Percentiles rank a stretch among this genome's conserved stretches.
phyloP scores from a whole-genome alignment of 345 rosid genomes.

The Pelargonium nanum region DNA sequence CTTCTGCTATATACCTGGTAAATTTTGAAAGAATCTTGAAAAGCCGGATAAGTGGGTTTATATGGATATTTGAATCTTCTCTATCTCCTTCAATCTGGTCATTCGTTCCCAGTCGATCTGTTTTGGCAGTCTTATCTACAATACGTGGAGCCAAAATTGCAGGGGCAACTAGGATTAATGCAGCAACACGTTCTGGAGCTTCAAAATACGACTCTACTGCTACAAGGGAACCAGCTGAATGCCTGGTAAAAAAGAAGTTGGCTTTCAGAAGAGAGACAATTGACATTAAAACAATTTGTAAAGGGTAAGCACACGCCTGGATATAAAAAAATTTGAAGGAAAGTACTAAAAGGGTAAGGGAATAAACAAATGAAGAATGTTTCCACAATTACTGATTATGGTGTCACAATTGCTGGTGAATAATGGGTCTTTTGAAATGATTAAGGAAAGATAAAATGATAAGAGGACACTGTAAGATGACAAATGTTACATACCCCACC shows the following conservation, averaged over 20 bases:
- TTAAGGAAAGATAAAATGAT: background rate
- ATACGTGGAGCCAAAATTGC: constrained; percentile 66
- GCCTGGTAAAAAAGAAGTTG: constrained; percentile 32
- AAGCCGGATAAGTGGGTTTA: constrained; percentile 24
- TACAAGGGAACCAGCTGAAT: constrained; percentile 80
- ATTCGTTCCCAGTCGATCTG: constrained; percentile 15
- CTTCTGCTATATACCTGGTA: constrained; percentile 20
- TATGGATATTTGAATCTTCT: constrained; percentile 9
- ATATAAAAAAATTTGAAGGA: too few relatives aligned
- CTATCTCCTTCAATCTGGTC: constrained; percentile 20
- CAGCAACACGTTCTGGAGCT: constrained; percentile 84
- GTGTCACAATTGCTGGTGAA: background rate
- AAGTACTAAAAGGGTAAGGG: background rate
- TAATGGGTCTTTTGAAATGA: background rate
- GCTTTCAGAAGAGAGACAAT: constrained; percentile 1
- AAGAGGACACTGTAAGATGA: constrained; percentile 1
- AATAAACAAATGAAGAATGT: background rate
- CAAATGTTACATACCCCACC: constrained; percentile 51
- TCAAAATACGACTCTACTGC: constrained; percentile 76
- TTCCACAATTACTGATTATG: background rate
- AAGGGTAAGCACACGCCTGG: background rate
- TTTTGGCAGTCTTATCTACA: constrained; percentile 16
- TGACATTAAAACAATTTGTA: background rate
- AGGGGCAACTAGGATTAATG: constrained; percentile 80
- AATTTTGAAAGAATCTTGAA: constrained; percentile 26